A percentile compares a stretch with the other conserved stretches of the same genome.
Evolutionary conservation across 2,329 filamentous ascomycete genomes (phyloP).

Genomic region (Aspergillus awamori): DNA sequence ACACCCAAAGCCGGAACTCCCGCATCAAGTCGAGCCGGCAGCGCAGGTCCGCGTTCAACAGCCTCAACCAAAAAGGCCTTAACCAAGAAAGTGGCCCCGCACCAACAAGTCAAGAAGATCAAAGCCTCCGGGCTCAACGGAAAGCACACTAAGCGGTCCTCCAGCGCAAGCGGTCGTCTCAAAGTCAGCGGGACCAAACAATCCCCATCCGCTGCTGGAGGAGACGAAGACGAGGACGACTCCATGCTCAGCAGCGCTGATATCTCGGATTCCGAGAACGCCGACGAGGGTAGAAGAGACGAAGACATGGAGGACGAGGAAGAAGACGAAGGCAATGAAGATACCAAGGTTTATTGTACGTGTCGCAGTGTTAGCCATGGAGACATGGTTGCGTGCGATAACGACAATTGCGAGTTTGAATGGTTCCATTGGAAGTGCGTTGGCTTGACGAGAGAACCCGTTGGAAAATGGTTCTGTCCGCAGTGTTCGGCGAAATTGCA

Average conservation of each 20-base stretch:
- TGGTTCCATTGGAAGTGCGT: conserved; percentile 71
- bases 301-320: conserved; percentile 51
- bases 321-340: conserved; percentile 56
- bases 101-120: conserved; percentile 52
- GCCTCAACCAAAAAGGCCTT: conserved; percentile 47
- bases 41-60: conserved; percentile 56
- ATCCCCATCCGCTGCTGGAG: conserved; percentile 43
- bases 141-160: conserved; percentile 47
- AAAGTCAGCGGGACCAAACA: conserved; percentile 43
- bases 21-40: conserved; percentile 58
- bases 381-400: conserved; percentile 70
- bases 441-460: conserved; percentile 62
- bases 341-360: conserved; percentile 67
- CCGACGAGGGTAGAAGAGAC: conserved; percentile 35
- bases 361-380: conserved; percentile 67
- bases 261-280: conserved; percentile 50
- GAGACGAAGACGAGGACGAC: conserved; percentile 56
- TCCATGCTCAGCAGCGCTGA: conserved; percentile 57
- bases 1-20: conserved; percentile 64
- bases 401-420: conserved; percentile 64
- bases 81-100: conserved; percentile 59
- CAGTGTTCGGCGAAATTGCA: conserved; percentile 51
- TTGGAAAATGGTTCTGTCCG: conserved; percentile 60
- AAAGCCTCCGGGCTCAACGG: conserved; percentile 36
- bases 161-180: conserved; percentile 42